Evolutionary conservation across 331 rosid genomes (phyloP), one percentile per base, ranked within the genome.

Genomic region (Spiraea crenata): DNA sequence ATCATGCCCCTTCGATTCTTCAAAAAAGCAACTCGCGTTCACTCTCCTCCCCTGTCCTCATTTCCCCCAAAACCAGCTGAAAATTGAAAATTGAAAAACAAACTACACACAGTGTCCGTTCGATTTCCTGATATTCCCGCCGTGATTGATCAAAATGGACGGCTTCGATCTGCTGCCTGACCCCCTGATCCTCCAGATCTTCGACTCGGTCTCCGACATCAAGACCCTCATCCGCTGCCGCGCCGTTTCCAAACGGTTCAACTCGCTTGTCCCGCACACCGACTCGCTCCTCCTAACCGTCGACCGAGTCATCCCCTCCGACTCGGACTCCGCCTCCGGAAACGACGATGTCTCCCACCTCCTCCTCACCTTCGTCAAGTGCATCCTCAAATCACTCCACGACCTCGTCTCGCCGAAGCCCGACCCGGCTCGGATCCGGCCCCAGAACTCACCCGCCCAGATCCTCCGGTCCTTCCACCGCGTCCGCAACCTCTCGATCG

Each of bases 161-260:
- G 69, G 49, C 73, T 85, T 85, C 35, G 85, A 85, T 76, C 76
- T 19, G 2, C 72, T 85, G 41, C 85, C 80, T 0, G 90, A 85
- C 73, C 45, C 84, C 3, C 61, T 85, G 40, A 58, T 85, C 64
- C 81, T 85, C 68, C 67, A 38, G 50, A 81, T 85, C 78, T 83
- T 85, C 79, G 82, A 83, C 75, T 67, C 57, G 3, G 67, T 85
- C 65, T 80, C 79, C 59, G 87, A 83, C 49, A 57, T 79, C 84
- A 80, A 80, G 46, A 66, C 87, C n/a, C 66, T 83, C 52, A 71
- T 75, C 50, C 90, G 76, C 15, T 83, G 84, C 79, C 76, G 78
- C 50, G 70, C 82, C 49, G 79, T 83, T 3, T 83, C 79, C 7
- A 81, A 74, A 47, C 80, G 82, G 15, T 82, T 85, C 80, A 72